Conservation (phyloP, 2,329 filamentous ascomycete species). For the Teratosphaeria destructans region DNA sequence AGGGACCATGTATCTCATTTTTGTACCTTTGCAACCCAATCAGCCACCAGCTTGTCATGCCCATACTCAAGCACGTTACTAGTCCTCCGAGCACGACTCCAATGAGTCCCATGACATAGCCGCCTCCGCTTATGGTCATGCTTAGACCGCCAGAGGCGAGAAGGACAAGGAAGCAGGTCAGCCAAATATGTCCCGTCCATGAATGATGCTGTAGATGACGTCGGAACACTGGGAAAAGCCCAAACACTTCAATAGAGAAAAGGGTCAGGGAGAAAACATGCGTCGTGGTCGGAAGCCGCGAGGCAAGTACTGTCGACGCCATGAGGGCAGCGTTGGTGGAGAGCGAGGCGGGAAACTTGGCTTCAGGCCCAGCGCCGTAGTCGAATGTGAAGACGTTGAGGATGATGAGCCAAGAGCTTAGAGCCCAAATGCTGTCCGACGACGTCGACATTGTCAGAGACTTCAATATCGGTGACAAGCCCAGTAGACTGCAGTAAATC, state of each 20-base stretch:
- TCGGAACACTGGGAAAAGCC: slow-evolving; percentile 94
- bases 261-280: slow-evolving; percentile 92
- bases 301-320: slow-evolving; percentile 89
- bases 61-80: slow-evolving; percentile 69
- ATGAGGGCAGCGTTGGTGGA: slow-evolving; percentile 95
- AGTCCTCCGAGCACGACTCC: slow-evolving; percentile 70
- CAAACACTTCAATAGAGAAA: slow-evolving; percentile 95
- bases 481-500: slow-evolving; percentile 86
- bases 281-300: slow-evolving; percentile 75
- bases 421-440: slow-evolving; percentile 92
- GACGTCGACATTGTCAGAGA: slow-evolving; percentile 90
- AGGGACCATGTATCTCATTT: slow-evolving; percentile 95
- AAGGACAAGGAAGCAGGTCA: slow-evolving; percentile 68
- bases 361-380: slow-evolving; percentile 63
- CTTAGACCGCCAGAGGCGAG: slow-evolving; percentile 71
- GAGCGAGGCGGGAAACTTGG: slow-evolving; percentile 59
- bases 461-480: slow-evolving; percentile 88
- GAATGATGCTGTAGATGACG: slow-evolving; percentile 73
- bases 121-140: slow-evolving; percentile 43
- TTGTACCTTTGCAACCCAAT: slow-evolving; percentile 97
- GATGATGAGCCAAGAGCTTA: slow-evolving; percentile 83
- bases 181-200: slow-evolving; percentile 66
- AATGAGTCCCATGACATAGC: slow-evolving; percentile 50
- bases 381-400: slow-evolving; percentile 99
- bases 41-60: slow-evolving; percentile 94